Conservation (phyloP, 805 yeast genomes). For the Pichia cephalocereana region DNA sequence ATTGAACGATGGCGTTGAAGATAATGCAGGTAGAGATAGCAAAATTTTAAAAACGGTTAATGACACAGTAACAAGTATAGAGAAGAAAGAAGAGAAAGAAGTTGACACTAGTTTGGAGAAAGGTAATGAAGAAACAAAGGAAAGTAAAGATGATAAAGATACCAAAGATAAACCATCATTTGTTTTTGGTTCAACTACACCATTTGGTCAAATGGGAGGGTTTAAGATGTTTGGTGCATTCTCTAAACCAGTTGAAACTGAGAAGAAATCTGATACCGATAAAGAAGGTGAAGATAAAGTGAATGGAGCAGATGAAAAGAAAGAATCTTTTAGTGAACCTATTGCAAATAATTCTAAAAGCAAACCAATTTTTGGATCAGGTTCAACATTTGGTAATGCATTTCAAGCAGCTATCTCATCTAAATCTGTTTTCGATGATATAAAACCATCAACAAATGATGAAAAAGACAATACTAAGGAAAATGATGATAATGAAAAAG, state of each 20-base stretch:
- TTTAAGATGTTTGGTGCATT: slow-evolving; percentile 24
- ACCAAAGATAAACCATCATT: slow-evolving; percentile 19
- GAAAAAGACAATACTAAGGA: slow-evolving; percentile 7
- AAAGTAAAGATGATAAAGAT: background rate
- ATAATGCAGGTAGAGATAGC: background rate
- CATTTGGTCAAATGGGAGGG: slow-evolving; percentile 37
- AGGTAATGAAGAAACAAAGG: background rate
- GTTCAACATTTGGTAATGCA: slow-evolving; percentile 42
- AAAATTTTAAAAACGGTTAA: background rate
- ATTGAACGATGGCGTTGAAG: background rate
- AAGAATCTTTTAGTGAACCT: background rate
- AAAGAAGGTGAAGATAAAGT: background rate
- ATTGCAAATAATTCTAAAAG: background rate
- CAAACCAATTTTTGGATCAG: slow-evolving; percentile 33
- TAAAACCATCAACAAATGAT: slow-evolving; percentile 1
- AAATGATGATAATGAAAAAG: slow-evolving; percentile 16
- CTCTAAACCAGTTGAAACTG: no score
- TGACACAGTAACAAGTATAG: background rate
- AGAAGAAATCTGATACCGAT: background rate
- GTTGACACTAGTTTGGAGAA: background rate
- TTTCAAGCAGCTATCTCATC: slow-evolving; percentile 42
- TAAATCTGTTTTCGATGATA: slow-evolving; percentile 48
- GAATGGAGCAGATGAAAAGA: background rate
- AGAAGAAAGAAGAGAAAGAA: background rate
- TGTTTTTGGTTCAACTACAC: slow-evolving; percentile 47